Evolutionary conservation across 176 grass and related monocot genomes (phyloP), one percentile per base, ranked within the genome.

Genomic region (maize (Zea mays)): DNA sequence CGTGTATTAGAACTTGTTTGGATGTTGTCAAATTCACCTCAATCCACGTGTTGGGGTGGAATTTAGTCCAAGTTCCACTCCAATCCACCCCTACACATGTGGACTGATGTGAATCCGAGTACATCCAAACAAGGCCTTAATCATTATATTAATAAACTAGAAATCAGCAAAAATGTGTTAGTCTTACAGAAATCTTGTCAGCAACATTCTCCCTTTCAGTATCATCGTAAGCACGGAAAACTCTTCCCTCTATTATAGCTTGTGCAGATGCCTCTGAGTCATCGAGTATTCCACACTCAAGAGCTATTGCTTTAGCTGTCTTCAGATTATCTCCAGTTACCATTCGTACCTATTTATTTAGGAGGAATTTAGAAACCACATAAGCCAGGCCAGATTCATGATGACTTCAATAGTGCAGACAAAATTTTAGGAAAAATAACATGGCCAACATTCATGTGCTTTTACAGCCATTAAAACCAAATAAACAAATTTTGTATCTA

Each of bases 251-350:
- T 44, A 97, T 81, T 60, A 98, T 82, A 62, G 46, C 67, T 77
- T 74, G 69, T 67, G 71, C 74, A 47, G 81, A 57, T 67, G 67
- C 84, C 57, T 81, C 49, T 46, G 71, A 38, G 72, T 79, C 62
- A 3, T 69, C 45, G 5, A 99, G 90, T 88, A 99, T 99, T 44
- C 96, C 96, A 85, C 96, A 99, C 51, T 99, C 96, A 56, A 99
- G 63, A 46, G 96, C 96, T 71, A 99, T 99, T 11, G 92, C 92
- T 84, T 80, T 92, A 68, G 96, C 96, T 45, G 96, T 99, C 75
- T 93, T 90, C 64, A 92, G 84, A 74, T 95, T 99, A 82, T 99
- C 96, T 85, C 96, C 96, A n/a, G 96, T 99, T 55, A 99, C 92
- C 96, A 99, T 99, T 10, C 92, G 85, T 67, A 99, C 96, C 96